Conservation (phyloP, 2,329 filamentous ascomycete genomes). For the Nemania serpens region DNA sequence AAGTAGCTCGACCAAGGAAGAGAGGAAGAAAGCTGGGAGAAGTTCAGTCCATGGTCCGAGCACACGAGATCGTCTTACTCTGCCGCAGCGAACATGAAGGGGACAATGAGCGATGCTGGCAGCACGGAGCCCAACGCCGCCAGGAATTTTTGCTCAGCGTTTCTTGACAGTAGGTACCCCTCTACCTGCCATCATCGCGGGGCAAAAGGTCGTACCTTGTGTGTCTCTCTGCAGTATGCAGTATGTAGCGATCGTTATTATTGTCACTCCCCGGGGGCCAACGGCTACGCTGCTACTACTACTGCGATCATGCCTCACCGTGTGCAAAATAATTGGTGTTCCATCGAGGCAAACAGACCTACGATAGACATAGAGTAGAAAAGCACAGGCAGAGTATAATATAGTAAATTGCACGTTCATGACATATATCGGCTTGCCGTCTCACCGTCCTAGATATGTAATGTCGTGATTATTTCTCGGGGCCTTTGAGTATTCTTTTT, state of each 20-base stretch:
- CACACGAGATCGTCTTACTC: neutral
- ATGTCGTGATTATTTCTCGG: no score
- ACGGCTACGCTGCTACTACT: neutral
- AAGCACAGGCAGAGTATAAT: conserved; percentile 2
- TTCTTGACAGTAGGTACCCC: neutral
- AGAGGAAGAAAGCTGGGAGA: neutral
- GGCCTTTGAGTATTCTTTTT: neutral
- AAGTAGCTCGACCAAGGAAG: neutral
- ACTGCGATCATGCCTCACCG: neutral
- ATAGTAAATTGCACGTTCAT: neutral
- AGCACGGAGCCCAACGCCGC: no score
- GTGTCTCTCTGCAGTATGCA: neutral
- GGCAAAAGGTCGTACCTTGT: neutral
- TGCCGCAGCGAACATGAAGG: neutral
- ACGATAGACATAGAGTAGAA: conserved; percentile 3
- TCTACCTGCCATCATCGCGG: neutral
- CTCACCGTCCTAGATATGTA: no score
- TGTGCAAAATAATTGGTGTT: neutral
- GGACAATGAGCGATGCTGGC: neutral
- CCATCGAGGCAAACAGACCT: neutral
- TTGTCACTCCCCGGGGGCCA: neutral
- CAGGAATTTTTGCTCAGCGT: neutral
- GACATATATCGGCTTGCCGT: no score
- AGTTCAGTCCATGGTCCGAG: neutral
- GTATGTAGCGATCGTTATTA: conserved; percentile 2